phyloP scores from a whole-genome alignment of 768 basidiomycete genomes.

The Mycena indigotica region DNA sequence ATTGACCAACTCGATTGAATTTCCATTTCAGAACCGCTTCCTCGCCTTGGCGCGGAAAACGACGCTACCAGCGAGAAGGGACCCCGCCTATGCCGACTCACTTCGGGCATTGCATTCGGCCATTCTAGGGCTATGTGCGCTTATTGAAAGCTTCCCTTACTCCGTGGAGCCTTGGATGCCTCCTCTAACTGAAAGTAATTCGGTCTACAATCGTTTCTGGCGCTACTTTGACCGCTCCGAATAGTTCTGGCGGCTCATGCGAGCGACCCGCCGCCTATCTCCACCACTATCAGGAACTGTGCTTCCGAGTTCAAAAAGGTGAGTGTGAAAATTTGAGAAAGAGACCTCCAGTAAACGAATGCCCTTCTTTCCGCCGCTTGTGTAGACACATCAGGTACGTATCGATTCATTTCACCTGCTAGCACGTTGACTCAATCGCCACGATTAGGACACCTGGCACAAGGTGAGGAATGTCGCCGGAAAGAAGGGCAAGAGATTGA shows the following conservation, averaged over 20 bases:
- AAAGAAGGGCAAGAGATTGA: neutral
- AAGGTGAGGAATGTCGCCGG: constrained; percentile 37
- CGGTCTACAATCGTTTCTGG: constrained; percentile 10
- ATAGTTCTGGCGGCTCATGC: constrained; percentile 76
- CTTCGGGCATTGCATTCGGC: constrained; percentile 82
- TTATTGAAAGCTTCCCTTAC: constrained; percentile 93
- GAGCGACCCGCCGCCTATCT: constrained; percentile 87
- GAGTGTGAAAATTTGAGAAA: constrained; percentile 16
- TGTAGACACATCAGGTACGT: constrained; percentile 64
- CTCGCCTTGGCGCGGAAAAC: constrained; percentile 60
- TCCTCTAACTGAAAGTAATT: constrained; percentile 71
- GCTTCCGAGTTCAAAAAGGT: constrained; percentile 87
- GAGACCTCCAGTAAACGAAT: constrained; percentile 17
- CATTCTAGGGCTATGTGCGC: constrained; percentile 85
- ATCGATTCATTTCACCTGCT: constrained; percentile 12
- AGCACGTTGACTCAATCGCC: constrained; percentile 10
- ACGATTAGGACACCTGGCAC: constrained; percentile 84
- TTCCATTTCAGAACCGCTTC: constrained; percentile 71
- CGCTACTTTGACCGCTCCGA: constrained; percentile 1
- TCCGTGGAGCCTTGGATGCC: constrained; percentile 93
- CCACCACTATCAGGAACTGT: constrained; percentile 84
- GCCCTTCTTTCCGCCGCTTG: constrained; percentile 8
- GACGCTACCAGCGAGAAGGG: constrained; percentile 66
- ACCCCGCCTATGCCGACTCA: constrained; percentile 71
- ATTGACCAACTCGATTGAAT: constrained; percentile 4